Evolutionary conservation across 768 basidiomycete species (phyloP), one percentile per base, ranked within the genome.

Genomic region (Termitomyces sp.): DNA sequence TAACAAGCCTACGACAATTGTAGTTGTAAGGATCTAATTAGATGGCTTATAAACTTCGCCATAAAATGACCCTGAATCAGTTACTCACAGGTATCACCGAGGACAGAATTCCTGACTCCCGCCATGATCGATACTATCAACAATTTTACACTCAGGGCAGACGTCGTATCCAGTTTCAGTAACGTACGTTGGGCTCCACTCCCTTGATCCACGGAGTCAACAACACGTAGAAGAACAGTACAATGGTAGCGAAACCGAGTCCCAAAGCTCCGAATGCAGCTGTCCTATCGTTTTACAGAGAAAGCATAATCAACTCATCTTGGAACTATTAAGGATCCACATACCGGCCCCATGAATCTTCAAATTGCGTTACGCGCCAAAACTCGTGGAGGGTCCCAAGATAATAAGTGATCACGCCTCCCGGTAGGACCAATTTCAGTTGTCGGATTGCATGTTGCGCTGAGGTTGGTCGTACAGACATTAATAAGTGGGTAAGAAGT

Each of bases 361-460:
- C 67, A 53, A 65, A 66, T 17, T 73, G 66, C 5, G 74, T 63
- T 22, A 85, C 64, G 38, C 62, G 61, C 68, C 74, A 74, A 58
- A 88, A 74, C 61, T 81, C 69, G 41, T 74, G 68, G 35, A 81
- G 66, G 11, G 84, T 84, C 32, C 77, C 75, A 30, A 90, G 72
- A 63, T 80, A 80, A 66, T 83, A 84, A 3, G 87, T 88, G 63
- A 84, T 59, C 40, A 70, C 63, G 1, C 74, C 83, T 11, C 89
- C 88, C n/a, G 89, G 88, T 11, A 90, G 63, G 45, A 89, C 80
- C 53, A 90, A 83, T 65, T 90, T 88, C 64, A 90, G 78, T 71
- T 90, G 88, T 48, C 79, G 77, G 54, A 81, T 65, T 1, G 83
- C 80, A 66, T 90, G 84, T 54, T 71, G 62, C 35, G 55, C 55